A percentile compares a stretch with the other conserved stretches of the same genome.
Conservation (phyloP, 768 basidiomycete genomes). For the Suillus hirtellus region DNA sequence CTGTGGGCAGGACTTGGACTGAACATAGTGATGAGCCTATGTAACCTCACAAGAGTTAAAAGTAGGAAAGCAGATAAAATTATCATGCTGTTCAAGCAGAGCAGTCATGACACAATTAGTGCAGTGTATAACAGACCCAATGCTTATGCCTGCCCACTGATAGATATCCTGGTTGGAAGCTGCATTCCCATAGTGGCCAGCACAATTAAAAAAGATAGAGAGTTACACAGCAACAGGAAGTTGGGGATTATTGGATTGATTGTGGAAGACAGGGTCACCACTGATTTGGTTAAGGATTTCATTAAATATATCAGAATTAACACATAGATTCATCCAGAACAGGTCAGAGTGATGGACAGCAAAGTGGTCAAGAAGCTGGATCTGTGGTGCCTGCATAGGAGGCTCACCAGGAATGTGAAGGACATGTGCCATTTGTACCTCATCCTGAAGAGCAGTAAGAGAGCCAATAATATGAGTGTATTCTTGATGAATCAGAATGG, state of each 20-base stretch:
- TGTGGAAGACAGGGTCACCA: constrained; percentile 17
- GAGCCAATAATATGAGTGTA: background rate
- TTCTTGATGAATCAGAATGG: background rate
- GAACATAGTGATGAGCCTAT: constrained; percentile 31
- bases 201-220: background rate
- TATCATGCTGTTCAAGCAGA: constrained; percentile 16
- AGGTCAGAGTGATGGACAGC: background rate
- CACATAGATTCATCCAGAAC: constrained; percentile 24
- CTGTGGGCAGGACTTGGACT: constrained; percentile 30
- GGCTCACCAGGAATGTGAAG: background rate
- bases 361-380: constrained; percentile 2
- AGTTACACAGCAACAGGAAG: constrained; percentile 33
- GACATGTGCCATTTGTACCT: background rate
- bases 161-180: constrained; percentile 17
- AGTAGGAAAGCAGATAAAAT: constrained; percentile 9
- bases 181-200: constrained; percentile 9
- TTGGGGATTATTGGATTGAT: constrained; percentile 29
- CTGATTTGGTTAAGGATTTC: constrained; percentile 19
- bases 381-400: background rate
- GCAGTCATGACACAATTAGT: constrained; percentile 19
- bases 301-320: constrained; percentile 28
- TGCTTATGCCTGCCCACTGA: constrained; percentile 14
- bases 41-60: background rate
- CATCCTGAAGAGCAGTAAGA: background rate
- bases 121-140: constrained; percentile 20